Conservation (phyloP, 129 eudicot species). For the Pseudognaphalium luteoalbum region DNA sequence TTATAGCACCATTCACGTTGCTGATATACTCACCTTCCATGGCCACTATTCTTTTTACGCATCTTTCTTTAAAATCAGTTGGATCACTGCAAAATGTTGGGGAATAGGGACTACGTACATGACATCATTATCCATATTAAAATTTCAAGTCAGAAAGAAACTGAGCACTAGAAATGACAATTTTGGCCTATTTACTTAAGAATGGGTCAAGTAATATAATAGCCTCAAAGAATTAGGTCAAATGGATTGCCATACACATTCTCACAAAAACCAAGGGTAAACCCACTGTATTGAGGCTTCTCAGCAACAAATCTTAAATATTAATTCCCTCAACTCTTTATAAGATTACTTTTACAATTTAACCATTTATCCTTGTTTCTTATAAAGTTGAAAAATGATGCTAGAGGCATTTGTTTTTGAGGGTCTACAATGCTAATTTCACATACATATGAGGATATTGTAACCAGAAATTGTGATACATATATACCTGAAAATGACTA, state of each 20-base stretch:
- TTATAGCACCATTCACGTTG: constrained; percentile 45
- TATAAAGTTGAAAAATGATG: neutral
- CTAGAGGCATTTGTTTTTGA: neutral
- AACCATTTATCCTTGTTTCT: neutral
- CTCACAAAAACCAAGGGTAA: neutral
- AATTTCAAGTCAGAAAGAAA: neutral
- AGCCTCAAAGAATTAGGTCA: too few relatives aligned
- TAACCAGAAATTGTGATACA: neutral
- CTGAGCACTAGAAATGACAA: neutral
- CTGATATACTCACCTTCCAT: constrained; percentile 86
- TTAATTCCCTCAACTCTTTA: too few relatives aligned
- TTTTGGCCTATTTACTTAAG: neutral
- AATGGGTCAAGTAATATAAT: neutral
- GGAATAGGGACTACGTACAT: neutral
- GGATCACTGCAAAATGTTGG: constrained; percentile 57
- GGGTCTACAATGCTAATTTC: too few relatives aligned
- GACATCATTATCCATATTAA: neutral
- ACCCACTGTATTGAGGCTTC: neutral
- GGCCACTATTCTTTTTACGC: constrained; percentile 74
- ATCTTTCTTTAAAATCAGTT: constrained; percentile 62
- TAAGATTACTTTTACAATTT: too few relatives aligned
- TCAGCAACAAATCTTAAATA: too few relatives aligned
- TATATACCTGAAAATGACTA: constrained; percentile 74
- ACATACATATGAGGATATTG: neutral
- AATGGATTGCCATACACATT: too few relatives aligned